Evolutionary conservation across 2,329 filamentous ascomycete species (phyloP).

Genomic region (Teratosphaeria nubilosa): DNA sequence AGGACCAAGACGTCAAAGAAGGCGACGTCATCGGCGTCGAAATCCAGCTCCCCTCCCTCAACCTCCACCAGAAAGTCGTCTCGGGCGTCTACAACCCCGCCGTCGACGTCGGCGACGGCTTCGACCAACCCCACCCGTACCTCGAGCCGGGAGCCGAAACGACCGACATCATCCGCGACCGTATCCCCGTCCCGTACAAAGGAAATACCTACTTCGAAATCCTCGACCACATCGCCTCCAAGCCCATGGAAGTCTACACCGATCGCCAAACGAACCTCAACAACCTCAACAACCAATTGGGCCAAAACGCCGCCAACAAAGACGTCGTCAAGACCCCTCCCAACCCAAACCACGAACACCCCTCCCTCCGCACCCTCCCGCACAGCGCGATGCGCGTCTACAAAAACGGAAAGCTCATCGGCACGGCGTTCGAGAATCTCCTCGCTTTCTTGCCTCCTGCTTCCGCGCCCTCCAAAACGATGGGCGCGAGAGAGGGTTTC

Average conservation of each 20-base stretch:
- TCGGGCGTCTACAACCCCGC: constrained; percentile 79
- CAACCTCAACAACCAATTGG: constrained; percentile 47
- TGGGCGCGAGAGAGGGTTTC: constrained; percentile 72
- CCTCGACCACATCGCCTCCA: constrained; percentile 77
- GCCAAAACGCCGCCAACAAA: constrained; percentile 30
- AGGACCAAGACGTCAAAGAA: constrained; percentile 66
- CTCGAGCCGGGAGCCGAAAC: constrained; percentile 31
- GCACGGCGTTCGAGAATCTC: constrained; percentile 78
- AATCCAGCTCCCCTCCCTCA: constrained; percentile 77
- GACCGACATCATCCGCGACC: constrained; percentile 82
- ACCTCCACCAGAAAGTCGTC: constrained; percentile 79
- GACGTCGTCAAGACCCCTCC: constrained; percentile 47
- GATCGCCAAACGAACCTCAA: constrained; percentile 43
- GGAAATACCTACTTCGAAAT: constrained; percentile 89
- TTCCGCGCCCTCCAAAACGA: constrained; percentile 59
- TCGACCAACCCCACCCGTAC: constrained; percentile 27
- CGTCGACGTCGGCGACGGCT: constrained; percentile 55
- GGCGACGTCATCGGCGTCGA: constrained; percentile 92
- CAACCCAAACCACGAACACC: constrained; percentile 59
- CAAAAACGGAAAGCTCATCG: constrained; percentile 81
- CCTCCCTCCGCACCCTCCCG: constrained; percentile 76
- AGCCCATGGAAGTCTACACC: constrained; percentile 65
- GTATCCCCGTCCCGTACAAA: constrained; percentile 90
- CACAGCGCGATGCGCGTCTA: constrained; percentile 80
- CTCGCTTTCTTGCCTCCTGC: constrained; percentile 87